A percentile compares a stretch with the other conserved stretches of the same genome.
These are phyloP conservation scores for Podospora pseudoanserina DNA, from an alignment of 495 filamentous ascomycete species.

Conservation along the genomic window DNA sequence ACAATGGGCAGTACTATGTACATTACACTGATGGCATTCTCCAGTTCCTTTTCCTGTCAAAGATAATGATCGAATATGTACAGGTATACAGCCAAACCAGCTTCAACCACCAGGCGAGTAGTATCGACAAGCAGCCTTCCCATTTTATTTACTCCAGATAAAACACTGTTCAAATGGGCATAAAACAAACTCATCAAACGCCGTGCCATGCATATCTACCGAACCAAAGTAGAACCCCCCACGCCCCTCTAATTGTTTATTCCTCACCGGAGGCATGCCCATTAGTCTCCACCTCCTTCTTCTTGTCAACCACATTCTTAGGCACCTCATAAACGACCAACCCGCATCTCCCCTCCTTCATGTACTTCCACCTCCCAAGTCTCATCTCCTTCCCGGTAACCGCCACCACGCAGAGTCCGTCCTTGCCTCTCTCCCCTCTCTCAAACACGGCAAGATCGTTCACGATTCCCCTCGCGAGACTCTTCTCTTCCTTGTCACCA, in stretches of 20 bases:
- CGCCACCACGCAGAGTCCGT: slow-evolving; percentile 74
- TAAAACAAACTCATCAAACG: not conserved
- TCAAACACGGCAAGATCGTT: slow-evolving; percentile 87
- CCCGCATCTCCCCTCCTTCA: slow-evolving; percentile 65
- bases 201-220: not conserved
- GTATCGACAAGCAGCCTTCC: not conserved
- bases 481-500: slow-evolving; percentile 9
- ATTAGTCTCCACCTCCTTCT: slow-evolving; percentile 15
- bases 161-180: not conserved
- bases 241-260: not conserved
- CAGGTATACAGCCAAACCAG: not conserved
- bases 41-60: not conserved
- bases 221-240: not conserved
- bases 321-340: slow-evolving; percentile 78
- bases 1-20: not conserved
- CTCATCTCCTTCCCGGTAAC: slow-evolving; percentile 83
- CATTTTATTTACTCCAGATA: not conserved
- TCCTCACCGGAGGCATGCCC: slow-evolving; percentile 19
- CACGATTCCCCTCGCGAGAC: slow-evolving; percentile 64
- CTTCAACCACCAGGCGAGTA: not conserved
- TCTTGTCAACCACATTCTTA: slow-evolving; percentile 31
- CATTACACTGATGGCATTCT: not conserved
- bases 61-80: not conserved
- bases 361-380: slow-evolving; percentile 68
- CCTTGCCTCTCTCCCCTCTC: slow-evolving; percentile 61